Evolutionary conservation across 768 basidiomycete genomes (phyloP), one percentile per base, ranked within the genome.

Genomic region (Kwoniella botswanensis): DNA sequence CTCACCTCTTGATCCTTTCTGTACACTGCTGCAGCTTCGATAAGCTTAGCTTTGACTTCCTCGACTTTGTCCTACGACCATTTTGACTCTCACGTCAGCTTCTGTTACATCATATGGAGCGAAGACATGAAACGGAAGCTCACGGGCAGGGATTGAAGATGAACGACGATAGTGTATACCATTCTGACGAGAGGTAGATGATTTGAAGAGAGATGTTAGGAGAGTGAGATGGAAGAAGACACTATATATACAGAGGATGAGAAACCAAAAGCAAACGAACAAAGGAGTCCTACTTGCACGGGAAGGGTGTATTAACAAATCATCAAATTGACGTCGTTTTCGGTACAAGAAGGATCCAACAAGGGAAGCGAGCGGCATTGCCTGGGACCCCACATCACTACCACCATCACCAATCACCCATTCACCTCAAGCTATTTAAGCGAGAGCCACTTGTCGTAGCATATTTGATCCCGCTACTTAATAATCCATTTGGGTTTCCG

Each of bases 111-210:
- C 11, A 29, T 29, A 58, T 35, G 13, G 26, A 58, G 22, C n/a
- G 13, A 2, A 61, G 21, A 22, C 21, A n/a, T 4, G 55, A 29
- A 6, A 58, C 35, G 15, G 43, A 22, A 58, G 70, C 80, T 66
- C 59, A 83, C 82, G 43, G 80, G 80, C 50, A 75, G 71, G n/a
- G 76, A 67, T 58, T 83, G 75, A 26, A 83, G 74, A 68, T 83
- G 82, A 58, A 83, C 82, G 73, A 83, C 79, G 72, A 83, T 83
- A 65, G 82, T 83, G 71, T 83, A 83, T 44, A 83, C 82, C 82
- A 83, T 83, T 42, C 26, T 77, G 63, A 12, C 12, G 4, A 21
- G 26, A 22, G 55, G 22, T n/a, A 17, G 35, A 26, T 26, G 26
- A 4, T 26, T 26, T 24, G 2, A 18, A 58, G n/a, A 9, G 15